phyloP scores from a whole-genome alignment of 345 rosid species.

The Carallia pectinifolia region DNA sequence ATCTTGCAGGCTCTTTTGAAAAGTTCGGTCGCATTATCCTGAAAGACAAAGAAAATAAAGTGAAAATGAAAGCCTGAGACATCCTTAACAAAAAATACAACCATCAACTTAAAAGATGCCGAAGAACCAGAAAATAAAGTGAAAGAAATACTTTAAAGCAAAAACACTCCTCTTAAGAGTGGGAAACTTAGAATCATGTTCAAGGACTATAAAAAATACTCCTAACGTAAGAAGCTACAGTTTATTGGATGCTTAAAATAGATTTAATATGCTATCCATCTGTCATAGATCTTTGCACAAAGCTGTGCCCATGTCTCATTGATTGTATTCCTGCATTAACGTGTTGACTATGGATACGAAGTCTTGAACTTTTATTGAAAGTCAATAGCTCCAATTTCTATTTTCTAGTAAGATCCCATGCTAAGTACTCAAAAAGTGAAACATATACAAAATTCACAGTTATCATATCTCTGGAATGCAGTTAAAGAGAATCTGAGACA shows the following conservation, averaged over 20 bases:
- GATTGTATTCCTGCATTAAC: no score
- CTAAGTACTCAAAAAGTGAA: no score
- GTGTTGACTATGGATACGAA: no score
- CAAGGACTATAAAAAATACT: not conserved
- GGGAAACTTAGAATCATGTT: not conserved
- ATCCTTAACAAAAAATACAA: not conserved
- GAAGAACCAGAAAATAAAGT: constrained; percentile 3
- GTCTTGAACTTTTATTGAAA: no score
- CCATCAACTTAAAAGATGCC: not conserved
- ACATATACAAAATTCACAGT: no score
- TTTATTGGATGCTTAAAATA: not conserved
- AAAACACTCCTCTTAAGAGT: not conserved
- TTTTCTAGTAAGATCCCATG: no score
- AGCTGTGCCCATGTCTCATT: no score
- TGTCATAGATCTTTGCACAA: not conserved
- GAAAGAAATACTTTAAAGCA: constrained; percentile 6
- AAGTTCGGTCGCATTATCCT: constrained; percentile 86
- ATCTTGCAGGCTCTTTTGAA: constrained; percentile 97
- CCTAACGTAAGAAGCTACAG: not conserved
- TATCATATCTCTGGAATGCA: no score
- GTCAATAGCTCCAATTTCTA: no score
- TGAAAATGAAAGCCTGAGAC: constrained; percentile 10
- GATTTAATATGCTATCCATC: not conserved
- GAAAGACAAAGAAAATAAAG: constrained; percentile 12
- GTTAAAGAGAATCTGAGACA: no score